Percentiles rank a stretch among this genome's conserved stretches.
Evolutionary conservation across 2,329 filamentous ascomycete species (phyloP).

Genomic region (Aspergillus awamori): DNA sequence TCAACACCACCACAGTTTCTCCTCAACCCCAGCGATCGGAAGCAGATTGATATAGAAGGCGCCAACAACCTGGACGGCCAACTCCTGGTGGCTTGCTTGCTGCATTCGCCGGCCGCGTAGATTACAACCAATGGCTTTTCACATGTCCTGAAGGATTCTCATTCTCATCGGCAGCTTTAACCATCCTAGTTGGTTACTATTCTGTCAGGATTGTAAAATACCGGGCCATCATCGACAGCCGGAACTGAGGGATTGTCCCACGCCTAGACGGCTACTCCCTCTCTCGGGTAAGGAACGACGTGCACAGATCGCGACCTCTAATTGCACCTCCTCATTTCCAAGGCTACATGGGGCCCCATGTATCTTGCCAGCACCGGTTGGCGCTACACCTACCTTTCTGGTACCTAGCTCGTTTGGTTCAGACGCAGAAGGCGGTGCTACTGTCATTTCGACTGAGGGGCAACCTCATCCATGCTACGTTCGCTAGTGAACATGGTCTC

Average conservation of each 20-base stretch:
- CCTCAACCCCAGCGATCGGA: neutral
- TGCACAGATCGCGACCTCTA: conserved; percentile 5
- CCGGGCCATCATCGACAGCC: neutral
- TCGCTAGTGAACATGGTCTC: neutral
- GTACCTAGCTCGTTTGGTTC: neutral
- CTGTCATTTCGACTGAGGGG: neutral
- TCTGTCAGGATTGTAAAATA: neutral
- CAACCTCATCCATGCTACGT: neutral
- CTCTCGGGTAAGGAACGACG: conserved; percentile 4
- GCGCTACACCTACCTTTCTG: neutral
- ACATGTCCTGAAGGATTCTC: neutral
- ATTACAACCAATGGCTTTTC: neutral
- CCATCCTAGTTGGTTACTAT: neutral
- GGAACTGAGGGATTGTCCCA: neutral
- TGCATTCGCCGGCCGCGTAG: neutral
- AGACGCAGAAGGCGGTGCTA: neutral
- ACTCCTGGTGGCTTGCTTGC: neutral
- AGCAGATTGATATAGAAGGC: neutral
- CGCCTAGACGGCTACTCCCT: conserved; percentile 2
- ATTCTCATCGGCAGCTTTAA: neutral
- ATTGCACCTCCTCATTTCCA: neutral
- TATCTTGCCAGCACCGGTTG: neutral
- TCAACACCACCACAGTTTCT: too few species aligned
- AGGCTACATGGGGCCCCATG: neutral
- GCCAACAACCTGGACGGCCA: neutral